Evolutionary conservation across 805 yeast species (phyloP).

Genomic region (Wickerhamiella domercqiae): DNA sequence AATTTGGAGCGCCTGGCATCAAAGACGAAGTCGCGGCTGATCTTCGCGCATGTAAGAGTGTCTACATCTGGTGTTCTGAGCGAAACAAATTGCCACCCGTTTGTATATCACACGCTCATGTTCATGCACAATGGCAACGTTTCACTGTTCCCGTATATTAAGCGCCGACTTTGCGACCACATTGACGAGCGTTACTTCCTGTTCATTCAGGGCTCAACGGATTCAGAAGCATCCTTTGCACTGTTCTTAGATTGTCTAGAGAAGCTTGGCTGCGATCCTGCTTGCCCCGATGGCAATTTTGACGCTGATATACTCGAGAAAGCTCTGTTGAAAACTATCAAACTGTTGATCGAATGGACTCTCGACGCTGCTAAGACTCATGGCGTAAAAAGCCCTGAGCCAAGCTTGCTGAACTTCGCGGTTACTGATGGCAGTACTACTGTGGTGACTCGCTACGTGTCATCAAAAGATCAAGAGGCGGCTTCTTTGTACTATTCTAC

Average conservation of each 20-base stretch:
- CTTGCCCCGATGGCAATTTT: conserved; percentile 36
- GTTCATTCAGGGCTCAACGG: conserved; percentile 83
- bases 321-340: conserved; percentile 63
- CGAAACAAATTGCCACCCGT: conserved; percentile 96
- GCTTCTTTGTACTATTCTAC: conserved; percentile 91
- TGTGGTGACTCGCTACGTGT: conserved; percentile 75
- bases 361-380: conserved; percentile 34
- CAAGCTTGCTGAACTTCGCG: conserved; percentile 82
- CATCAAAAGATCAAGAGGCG: conserved; percentile 84
- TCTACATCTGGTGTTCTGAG: conserved; percentile 87
- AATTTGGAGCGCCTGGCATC: conserved; percentile 74
- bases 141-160: conserved; percentile 54
- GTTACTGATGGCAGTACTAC: conserved; percentile 84
- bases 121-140: conserved; percentile 93
- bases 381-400: conserved; percentile 32
- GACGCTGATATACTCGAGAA: conserved; percentile 36
- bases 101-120: conserved; percentile 70
- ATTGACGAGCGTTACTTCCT: conserved; percentile 68
- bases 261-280: conserved; percentile 63
- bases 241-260: conserved; percentile 62
- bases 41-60: conserved; percentile 93
- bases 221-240: conserved; percentile 91
- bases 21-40: conserved; percentile 68
- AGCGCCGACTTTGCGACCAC: conserved; percentile 54
- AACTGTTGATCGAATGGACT: conserved; percentile 66